Evolutionary conservation across 2,329 filamentous ascomycete genomes (phyloP).

Genomic region (Colletotrichum karsti): DNA sequence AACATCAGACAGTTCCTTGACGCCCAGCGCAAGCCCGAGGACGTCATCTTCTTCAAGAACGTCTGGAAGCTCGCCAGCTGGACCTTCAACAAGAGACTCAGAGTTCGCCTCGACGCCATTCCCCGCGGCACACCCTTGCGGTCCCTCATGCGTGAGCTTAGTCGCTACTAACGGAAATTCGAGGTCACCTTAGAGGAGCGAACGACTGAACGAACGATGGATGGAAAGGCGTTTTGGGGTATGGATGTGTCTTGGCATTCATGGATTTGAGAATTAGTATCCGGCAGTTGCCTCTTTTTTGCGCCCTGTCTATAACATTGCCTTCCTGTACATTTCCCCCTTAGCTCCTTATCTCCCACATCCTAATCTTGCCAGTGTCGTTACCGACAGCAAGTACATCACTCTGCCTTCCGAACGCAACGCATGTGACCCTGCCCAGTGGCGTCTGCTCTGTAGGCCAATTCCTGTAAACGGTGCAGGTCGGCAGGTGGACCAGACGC

Average conservation of each 20-base stretch:
- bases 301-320: not conserved
- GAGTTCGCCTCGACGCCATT: slow-evolving; percentile 56
- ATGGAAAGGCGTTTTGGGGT: not conserved
- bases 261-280: not conserved
- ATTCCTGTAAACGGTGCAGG: slow-evolving; percentile 93
- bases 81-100: slow-evolving; percentile 42
- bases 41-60: slow-evolving; percentile 43
- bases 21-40: slow-evolving; percentile 35
- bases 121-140: slow-evolving; percentile 48
- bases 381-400: slow-evolving; percentile 86
- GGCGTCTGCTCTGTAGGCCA: slow-evolving; percentile 95
- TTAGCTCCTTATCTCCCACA: slow-evolving; percentile 86
- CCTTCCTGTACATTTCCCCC: slow-evolving; percentile 35
- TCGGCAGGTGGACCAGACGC: slow-evolving; percentile 87
- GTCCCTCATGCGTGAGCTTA: slow-evolving; percentile 38
- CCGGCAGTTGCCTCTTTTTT: not conserved
- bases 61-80: slow-evolving; percentile 43
- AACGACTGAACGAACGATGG: not conserved
- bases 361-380: slow-evolving; percentile 84
- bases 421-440: slow-evolving; percentile 80
- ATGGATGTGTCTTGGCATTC: slow-evolving; percentile 4
- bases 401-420: slow-evolving; percentile 73
- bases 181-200: not conserved
- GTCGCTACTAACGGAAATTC: not conserved
- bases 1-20: slow-evolving; percentile 60